Evolutionary conservation across 495 filamentous ascomycete genomes (phyloP).

Genomic region (Oidiodendron maius): DNA sequence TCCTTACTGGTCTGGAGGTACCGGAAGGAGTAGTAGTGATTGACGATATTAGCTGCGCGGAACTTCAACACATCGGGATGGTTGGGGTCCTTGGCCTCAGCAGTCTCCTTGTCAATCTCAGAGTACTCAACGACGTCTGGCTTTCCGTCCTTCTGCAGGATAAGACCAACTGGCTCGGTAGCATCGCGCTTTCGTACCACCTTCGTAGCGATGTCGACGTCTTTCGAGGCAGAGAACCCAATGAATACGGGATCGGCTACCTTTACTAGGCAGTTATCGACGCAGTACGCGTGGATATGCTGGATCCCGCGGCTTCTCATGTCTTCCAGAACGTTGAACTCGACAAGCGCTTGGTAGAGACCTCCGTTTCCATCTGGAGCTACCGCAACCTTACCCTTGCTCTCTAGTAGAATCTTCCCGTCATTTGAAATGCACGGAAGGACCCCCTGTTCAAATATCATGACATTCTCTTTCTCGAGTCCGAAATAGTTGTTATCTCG

Average conservation of each 20-base stretch:
- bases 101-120: constrained; percentile 82
- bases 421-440: constrained; percentile 97
- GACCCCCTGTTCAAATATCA: constrained; percentile 95
- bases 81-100: constrained; percentile 83
- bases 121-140: constrained; percentile 99
- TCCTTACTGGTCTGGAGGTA: constrained; percentile 88
- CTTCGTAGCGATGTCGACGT: constrained; percentile 96
- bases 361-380: constrained; percentile 98
- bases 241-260: constrained; percentile 96
- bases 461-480: constrained; percentile 73
- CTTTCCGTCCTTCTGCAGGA: constrained; percentile 89
- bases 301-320: constrained; percentile 85
- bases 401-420: constrained; percentile 92
- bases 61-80: constrained; percentile 83
- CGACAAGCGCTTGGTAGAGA: constrained; percentile 87
- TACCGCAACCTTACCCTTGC: constrained; percentile 86
- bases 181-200: constrained; percentile 97
- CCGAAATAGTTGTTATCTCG: constrained; percentile 86
- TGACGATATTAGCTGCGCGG: constrained; percentile 98
- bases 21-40: constrained; percentile 96
- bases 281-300: constrained; percentile 96
- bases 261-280: constrained; percentile 98
- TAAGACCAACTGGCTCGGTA: constrained; percentile 92
- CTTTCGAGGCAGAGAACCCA: constrained; percentile 81
- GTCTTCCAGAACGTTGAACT: constrained; percentile 75